phyloP scores from a whole-genome alignment of 805 yeast species.

The Dipodascus albidus region DNA sequence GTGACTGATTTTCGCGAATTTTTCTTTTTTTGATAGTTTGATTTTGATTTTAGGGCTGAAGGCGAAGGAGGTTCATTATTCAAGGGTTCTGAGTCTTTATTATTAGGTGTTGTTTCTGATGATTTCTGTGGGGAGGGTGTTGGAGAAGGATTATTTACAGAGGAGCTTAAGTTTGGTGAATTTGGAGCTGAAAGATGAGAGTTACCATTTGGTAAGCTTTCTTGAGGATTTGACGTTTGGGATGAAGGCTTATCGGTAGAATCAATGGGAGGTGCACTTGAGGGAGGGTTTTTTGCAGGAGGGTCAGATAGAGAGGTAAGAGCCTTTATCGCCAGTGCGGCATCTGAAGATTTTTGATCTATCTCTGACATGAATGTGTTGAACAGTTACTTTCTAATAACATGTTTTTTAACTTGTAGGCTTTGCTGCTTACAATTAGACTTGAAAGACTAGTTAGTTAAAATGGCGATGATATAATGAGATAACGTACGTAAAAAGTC shows the following conservation, averaged over 20 bases:
- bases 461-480: too few species aligned
- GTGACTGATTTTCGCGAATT: not conserved
- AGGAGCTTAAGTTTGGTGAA: too few species aligned
- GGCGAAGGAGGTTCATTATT: not conserved
- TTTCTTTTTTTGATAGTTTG: not conserved
- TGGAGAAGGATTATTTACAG: not conserved
- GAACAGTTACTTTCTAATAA: not conserved
- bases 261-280: too few species aligned
- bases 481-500: too few species aligned
- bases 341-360: not conserved
- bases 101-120: too few species aligned
- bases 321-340: not conserved
- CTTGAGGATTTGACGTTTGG: not conserved
- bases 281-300: too few species aligned
- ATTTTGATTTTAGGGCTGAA: not conserved
- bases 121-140: too few species aligned
- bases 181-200: not conserved
- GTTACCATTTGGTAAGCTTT: not conserved
- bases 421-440: not conserved
- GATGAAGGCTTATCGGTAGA: not conserved
- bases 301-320: not conserved
- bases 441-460: too few species aligned
- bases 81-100: too few species aligned
- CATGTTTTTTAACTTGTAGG: not conserved
- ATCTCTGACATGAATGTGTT: conserved; percentile 1